phyloP scores from a whole-genome alignment of 140 eudicot species.

The Stevia rebaudiana region DNA sequence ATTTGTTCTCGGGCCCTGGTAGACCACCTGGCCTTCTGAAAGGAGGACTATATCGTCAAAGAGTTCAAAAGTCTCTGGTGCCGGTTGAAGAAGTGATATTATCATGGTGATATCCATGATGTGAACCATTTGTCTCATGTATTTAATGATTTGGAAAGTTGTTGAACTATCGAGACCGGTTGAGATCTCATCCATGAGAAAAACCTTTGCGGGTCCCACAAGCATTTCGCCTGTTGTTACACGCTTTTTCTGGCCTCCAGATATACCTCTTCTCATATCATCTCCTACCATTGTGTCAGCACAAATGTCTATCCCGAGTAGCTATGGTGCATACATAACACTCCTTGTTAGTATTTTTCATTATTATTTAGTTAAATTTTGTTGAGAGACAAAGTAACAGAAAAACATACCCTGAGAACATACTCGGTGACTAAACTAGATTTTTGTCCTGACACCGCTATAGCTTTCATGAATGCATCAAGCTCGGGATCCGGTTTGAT shows the following conservation, averaged over 20 bases:
- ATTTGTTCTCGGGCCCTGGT: slow-evolving; percentile 50
- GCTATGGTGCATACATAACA: slow-evolving; percentile 25
- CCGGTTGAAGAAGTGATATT: slow-evolving; percentile 60
- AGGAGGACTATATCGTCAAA: slow-evolving; percentile 56
- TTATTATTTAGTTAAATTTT: background rate
- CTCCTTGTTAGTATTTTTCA: slow-evolving; percentile 10
- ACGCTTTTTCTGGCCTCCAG: slow-evolving; percentile 63
- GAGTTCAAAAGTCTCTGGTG: slow-evolving; percentile 54
- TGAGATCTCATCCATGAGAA: slow-evolving; percentile 58
- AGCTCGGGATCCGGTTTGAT: slow-evolving; percentile 49
- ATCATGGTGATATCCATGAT: slow-evolving; percentile 48
- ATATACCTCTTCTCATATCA: slow-evolving; percentile 58
- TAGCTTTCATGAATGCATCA: slow-evolving; percentile 54
- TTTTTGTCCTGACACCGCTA: slow-evolving; percentile 42
- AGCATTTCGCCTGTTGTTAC: slow-evolving; percentile 61
- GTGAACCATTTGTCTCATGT: slow-evolving; percentile 55
- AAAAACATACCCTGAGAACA: slow-evolving; percentile 42
- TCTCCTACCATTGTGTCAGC: slow-evolving; percentile 56
- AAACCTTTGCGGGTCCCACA: slow-evolving; percentile 56
- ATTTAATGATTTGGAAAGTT: slow-evolving; percentile 48
- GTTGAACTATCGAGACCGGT: slow-evolving; percentile 62
- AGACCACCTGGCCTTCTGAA: slow-evolving; percentile 51
- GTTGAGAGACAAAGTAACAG: background rate
- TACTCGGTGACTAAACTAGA: slow-evolving; percentile 51
- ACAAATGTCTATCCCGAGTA: slow-evolving; percentile 52